These are phyloP conservation scores for Eutypella sp. DNA, from an alignment of 2,329 filamentous ascomycete species.

Conservation along the genomic window DNA sequence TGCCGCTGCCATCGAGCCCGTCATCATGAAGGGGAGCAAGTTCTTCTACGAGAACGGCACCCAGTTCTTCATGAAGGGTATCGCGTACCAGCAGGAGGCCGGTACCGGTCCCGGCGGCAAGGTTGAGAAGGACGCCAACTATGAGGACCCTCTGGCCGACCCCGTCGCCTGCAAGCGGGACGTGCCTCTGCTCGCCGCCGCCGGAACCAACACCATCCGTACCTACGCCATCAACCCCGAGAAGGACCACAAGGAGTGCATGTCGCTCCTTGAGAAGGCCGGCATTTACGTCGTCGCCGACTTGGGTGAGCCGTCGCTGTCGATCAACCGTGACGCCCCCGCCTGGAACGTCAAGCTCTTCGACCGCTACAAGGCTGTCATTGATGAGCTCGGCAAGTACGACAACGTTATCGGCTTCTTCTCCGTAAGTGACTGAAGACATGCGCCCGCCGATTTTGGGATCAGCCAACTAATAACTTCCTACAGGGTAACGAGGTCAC, in stretches of 20 bases:
- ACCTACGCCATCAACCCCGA: conserved; percentile 71
- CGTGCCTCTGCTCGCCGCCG: conserved; percentile 59
- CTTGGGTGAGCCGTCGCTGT: conserved; percentile 62
- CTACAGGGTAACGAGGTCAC: conserved; percentile 69
- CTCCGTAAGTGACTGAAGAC: conserved; percentile 38
- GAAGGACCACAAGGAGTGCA: conserved; percentile 63
- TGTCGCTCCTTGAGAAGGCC: conserved; percentile 62
- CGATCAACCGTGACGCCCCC: conserved; percentile 65
- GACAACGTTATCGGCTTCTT: conserved; percentile 78
- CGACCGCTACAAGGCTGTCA: conserved; percentile 63
- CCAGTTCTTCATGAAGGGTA: conserved; percentile 60
- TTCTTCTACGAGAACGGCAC: conserved; percentile 66
- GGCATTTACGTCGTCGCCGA: conserved; percentile 78
- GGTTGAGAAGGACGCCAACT: conserved; percentile 35
- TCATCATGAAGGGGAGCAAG: conserved; percentile 29
- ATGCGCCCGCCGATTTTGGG: too few species aligned
- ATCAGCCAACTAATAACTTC: too few species aligned
- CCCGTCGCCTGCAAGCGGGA: conserved; percentile 60
- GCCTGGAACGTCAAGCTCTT: conserved; percentile 66
- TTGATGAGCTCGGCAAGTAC: conserved; percentile 66
- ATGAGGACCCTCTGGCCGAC: conserved; percentile 67
- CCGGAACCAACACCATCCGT: conserved; percentile 71
- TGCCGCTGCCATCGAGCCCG: conserved; percentile 24
- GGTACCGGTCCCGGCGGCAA: conserved; percentile 38
- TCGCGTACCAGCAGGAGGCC: conserved; percentile 70